phyloP scores from a whole-genome alignment of 2,329 filamentous ascomycete genomes.

The Aspergillus neoniger region DNA sequence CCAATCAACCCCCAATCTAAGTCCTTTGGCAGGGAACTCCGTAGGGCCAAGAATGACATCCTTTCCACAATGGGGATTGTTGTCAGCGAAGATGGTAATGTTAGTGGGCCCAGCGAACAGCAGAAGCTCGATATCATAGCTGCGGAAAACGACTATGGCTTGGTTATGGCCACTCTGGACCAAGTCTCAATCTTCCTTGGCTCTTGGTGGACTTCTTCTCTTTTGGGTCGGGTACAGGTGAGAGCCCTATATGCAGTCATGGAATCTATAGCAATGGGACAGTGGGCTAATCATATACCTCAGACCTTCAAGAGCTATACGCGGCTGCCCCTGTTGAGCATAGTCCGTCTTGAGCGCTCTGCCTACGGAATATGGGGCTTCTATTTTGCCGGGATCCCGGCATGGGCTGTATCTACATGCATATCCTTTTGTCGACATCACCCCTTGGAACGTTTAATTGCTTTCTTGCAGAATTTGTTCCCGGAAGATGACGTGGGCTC shows the following conservation, averaged over 20 bases:
- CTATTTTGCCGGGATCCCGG: slow-evolving; percentile 45
- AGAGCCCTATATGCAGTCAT: slow-evolving; percentile 15
- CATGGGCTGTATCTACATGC: slow-evolving; percentile 40
- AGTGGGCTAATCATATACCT: not conserved
- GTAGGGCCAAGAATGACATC: slow-evolving; percentile 54
- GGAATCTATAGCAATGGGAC: no score
- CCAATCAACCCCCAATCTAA: slow-evolving; percentile 49
- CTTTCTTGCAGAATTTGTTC: slow-evolving; percentile 30
- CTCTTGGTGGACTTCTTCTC: slow-evolving; percentile 45
- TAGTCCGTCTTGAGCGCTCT: slow-evolving; percentile 40
- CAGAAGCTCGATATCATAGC: slow-evolving; percentile 41
- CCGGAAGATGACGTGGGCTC: slow-evolving; percentile 29
- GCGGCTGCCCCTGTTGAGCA: slow-evolving; percentile 37
- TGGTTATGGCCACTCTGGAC: slow-evolving; percentile 45
- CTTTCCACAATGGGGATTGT: slow-evolving; percentile 53
- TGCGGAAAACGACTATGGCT: slow-evolving; percentile 47
- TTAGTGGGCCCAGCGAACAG: slow-evolving; percentile 39
- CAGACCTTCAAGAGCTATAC: slow-evolving; percentile 45
- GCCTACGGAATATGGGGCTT: slow-evolving; percentile 38
- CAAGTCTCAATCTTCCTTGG: slow-evolving; percentile 44
- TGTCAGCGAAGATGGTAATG: slow-evolving; percentile 44
- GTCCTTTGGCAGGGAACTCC: slow-evolving; percentile 40
- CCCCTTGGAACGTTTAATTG: slow-evolving; percentile 37
- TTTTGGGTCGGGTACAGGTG: slow-evolving; percentile 43
- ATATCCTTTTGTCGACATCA: slow-evolving; percentile 43